A percentile compares a stretch with the other conserved stretches of the same genome.
Evolutionary conservation across 352 stramenopile genomes (phyloP).

Genomic region (Globisporangium sylvaticum): DNA sequence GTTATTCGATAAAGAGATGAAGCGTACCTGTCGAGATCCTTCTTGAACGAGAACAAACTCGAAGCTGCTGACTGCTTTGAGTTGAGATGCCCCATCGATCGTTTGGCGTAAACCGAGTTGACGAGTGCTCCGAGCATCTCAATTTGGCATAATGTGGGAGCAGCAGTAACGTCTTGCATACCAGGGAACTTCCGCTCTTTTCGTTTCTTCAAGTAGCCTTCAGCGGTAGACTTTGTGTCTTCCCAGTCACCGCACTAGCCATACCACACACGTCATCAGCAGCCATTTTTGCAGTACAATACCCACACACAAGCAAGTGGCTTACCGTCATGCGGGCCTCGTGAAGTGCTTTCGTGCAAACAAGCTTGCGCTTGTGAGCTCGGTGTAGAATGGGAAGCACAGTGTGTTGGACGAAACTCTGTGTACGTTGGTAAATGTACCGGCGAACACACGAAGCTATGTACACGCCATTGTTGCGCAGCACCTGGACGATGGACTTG

Average conservation of each 20-base stretch:
- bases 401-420: slow-evolving; percentile 74
- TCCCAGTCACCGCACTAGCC: slow-evolving; percentile 57
- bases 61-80: slow-evolving; percentile 31
- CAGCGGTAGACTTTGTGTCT: slow-evolving; percentile 26
- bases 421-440: slow-evolving; percentile 58
- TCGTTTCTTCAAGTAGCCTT: slow-evolving; percentile 52
- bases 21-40: slow-evolving; percentile 71
- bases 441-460: slow-evolving; percentile 44
- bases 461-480: slow-evolving; percentile 28
- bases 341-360: slow-evolving; percentile 60
- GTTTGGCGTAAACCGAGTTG: slow-evolving; percentile 60
- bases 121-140: slow-evolving; percentile 51
- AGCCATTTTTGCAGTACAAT: neutral
- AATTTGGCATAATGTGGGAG: slow-evolving; percentile 38
- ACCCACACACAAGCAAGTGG: neutral
- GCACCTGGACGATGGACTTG: slow-evolving; percentile 55
- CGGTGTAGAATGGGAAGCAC: slow-evolving; percentile 75
- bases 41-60: slow-evolving; percentile 60
- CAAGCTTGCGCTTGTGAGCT: slow-evolving; percentile 80
- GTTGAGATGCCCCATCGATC: slow-evolving; percentile 56
- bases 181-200: slow-evolving; percentile 42
- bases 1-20: neutral
- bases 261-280: neutral
- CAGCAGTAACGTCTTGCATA: slow-evolving; percentile 24
- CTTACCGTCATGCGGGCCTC: slow-evolving; percentile 62